Base-by-base conservation (phyloP, 257 asterid genomes). In the Ocimum tenuiflorum region DNA sequence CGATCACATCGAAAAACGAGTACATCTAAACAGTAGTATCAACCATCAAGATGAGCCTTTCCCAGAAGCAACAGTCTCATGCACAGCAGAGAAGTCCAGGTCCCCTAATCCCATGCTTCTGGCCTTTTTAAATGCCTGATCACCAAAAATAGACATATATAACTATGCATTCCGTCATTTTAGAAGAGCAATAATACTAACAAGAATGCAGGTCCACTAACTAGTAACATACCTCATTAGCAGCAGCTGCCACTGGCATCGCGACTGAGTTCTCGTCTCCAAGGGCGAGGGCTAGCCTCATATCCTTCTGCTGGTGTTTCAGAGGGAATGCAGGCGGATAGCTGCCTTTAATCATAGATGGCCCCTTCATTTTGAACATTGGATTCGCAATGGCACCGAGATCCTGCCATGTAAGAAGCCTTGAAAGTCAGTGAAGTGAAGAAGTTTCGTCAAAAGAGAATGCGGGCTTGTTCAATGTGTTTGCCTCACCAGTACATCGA, bases 191-290 rank as follows among this genome's bases (percentile, higher is more conserved):
- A 27, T 17, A 24, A 4, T 1, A 27, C 31, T 27, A 2, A 27
- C 2, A 45, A 27, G 24, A 62, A 42, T 59, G 24, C 9, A 35
- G 63, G 47, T 17, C 5, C 17, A 35, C 48, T 57, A 24, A 24
- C 31, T 1, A 36, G 35, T 18, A 19, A 38, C 7, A 9, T 68
- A 84, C 97, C 95, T 92, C 98, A 48, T 89, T 92, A 54, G 98
- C 87, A 74, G 97, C 97, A 60, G 97, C 97, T 8, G 98, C 98
- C 1, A 92, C 85, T 11, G 98, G 98, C 98, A 89, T 92, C 53
- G 98, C 60, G 61, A 92, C 94, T 0, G 88, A 79, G 70, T 77
- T 84, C 81, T 89, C 95, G 56, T 92, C 97, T 49, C 98, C 98
- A 19, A 92, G 96, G 45, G 98, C 88, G 27, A 92, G 85, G 67